Conservation (phyloP, 495 filamentous ascomycete genomes). For the Thozetella sp. region DNA sequence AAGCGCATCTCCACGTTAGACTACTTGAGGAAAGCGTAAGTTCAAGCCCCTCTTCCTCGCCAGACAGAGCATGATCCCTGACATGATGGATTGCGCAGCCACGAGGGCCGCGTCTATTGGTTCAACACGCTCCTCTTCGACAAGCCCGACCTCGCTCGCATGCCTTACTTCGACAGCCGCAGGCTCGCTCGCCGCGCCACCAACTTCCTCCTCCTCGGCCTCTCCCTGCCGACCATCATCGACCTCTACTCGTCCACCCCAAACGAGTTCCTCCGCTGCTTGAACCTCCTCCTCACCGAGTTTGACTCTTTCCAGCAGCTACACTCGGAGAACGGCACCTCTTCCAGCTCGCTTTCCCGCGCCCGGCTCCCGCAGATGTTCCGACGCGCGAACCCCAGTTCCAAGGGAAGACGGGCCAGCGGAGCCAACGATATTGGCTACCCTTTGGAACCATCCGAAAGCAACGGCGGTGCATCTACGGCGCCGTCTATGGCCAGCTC, state of each 20-base stretch:
- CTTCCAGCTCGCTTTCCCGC: slow-evolving; percentile 70
- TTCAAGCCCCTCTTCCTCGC: slow-evolving; percentile 16
- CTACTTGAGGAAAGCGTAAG: slow-evolving; percentile 89
- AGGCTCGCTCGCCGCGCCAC: slow-evolving; percentile 85
- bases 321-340: slow-evolving; percentile 74
- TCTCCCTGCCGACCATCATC: slow-evolving; percentile 85
- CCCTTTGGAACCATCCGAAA: slow-evolving; percentile 24
- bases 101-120: slow-evolving; percentile 95
- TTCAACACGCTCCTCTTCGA: slow-evolving; percentile 95
- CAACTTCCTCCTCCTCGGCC: slow-evolving; percentile 89
- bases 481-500: slow-evolving; percentile 4
- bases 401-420: slow-evolving; percentile 72
- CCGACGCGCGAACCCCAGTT: slow-evolving; percentile 58
- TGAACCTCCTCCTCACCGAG: slow-evolving; percentile 84
- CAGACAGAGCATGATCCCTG: too few species aligned
- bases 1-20: slow-evolving; percentile 97
- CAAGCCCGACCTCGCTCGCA: slow-evolving; percentile 73
- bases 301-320: slow-evolving; percentile 91
- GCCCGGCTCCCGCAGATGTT: slow-evolving; percentile 89
- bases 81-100: slow-evolving; percentile 54
- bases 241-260: slow-evolving; percentile 80
- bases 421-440: slow-evolving; percentile 41
- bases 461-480: slow-evolving; percentile 11
- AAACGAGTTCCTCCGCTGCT: slow-evolving; percentile 81
- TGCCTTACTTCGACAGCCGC: slow-evolving; percentile 82